These are phyloP conservation scores for Podaxis sp. DNA, from an alignment of 768 basidiomycete species.

Conservation along the genomic window DNA sequence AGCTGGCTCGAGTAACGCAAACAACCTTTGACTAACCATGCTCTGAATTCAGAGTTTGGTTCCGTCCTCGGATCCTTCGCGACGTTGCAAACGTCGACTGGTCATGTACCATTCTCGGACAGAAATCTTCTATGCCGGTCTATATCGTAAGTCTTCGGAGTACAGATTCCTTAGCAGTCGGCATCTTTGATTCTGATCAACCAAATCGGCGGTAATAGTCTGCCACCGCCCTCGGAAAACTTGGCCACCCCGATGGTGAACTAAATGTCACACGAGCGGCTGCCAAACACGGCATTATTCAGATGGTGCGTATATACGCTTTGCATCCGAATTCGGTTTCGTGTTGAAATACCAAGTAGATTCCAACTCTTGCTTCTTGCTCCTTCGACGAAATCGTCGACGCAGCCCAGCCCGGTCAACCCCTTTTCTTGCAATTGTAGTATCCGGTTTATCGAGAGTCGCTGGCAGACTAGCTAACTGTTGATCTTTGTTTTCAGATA, in stretches of 20 bases:
- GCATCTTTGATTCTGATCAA: not conserved
- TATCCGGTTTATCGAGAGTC: conserved; percentile 13
- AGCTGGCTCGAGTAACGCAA: not conserved
- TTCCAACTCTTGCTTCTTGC: conserved; percentile 92
- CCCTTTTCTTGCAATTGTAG: conserved; percentile 83
- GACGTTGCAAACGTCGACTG: conserved; percentile 83
- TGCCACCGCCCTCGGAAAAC: conserved; percentile 89
- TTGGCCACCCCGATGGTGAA: conserved; percentile 96
- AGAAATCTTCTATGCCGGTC: conserved; percentile 68
- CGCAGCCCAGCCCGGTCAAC: conserved; percentile 72
- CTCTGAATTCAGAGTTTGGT: conserved; percentile 61
- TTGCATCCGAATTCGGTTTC: not conserved
- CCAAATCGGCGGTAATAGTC: conserved; percentile 26
- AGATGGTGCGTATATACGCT: conserved; percentile 33
- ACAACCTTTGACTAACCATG: conserved; percentile 5
- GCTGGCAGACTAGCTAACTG: not conserved
- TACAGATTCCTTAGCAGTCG: too few relatives aligned
- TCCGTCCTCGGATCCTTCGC: conserved; percentile 85
- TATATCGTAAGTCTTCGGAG: conserved; percentile 35
- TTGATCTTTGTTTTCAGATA: conserved; percentile 41
- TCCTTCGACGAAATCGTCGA: conserved; percentile 94
- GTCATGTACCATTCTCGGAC: conserved; percentile 79
- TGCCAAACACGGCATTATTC: conserved; percentile 54
- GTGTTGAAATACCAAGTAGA: conserved; percentile 40
- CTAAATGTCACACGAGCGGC: conserved; percentile 87